A percentile compares a stretch with the other conserved stretches of the same genome.
phyloP scores from a whole-genome alignment of 228 moss, liverwort and hornwort species.

The Sphagnum magellanicum region DNA sequence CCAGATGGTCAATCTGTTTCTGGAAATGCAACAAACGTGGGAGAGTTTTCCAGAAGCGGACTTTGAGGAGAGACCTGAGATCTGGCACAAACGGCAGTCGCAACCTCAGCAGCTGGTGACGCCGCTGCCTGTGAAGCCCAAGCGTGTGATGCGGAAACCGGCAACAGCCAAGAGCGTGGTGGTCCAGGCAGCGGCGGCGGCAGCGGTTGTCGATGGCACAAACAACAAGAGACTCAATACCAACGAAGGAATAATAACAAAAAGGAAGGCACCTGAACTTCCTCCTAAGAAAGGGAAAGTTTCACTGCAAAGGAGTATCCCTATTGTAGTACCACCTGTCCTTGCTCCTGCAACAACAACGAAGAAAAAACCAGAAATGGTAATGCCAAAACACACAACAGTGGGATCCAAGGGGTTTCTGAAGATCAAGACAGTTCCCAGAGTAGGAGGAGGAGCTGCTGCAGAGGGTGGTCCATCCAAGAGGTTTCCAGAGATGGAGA shows the following conservation, averaged over 20 bases:
- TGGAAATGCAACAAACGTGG: slow-evolving; percentile 82
- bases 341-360: too few relatives aligned
- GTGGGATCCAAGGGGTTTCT: slow-evolving; percentile 64
- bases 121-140: slow-evolving; percentile 40
- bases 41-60: slow-evolving; percentile 65
- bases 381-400: not conserved
- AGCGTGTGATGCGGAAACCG: slow-evolving; percentile 13
- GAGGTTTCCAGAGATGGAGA: slow-evolving; percentile 37
- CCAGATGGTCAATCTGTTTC: slow-evolving; percentile 71
- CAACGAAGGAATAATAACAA: slow-evolving; percentile 9
- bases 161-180: too few relatives aligned
- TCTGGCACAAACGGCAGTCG: slow-evolving; percentile 54
- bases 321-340: too few relatives aligned
- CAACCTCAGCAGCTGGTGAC: slow-evolving; percentile 26
- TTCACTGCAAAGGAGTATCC: slow-evolving; percentile 24
- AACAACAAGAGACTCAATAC: too few relatives aligned
- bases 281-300: slow-evolving; percentile 27
- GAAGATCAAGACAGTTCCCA: slow-evolving; percentile 34
- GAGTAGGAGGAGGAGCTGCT: too few relatives aligned
- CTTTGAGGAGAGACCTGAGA: slow-evolving; percentile 59
- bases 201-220: too few relatives aligned
- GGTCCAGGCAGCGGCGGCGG: too few relatives aligned
- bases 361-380: too few relatives aligned
- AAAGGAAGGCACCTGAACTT: slow-evolving; percentile 24
- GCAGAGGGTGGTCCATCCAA: slow-evolving; percentile 28